Conservation (phyloP, 2,329 filamentous ascomycete species). For the Nemania serpens region DNA sequence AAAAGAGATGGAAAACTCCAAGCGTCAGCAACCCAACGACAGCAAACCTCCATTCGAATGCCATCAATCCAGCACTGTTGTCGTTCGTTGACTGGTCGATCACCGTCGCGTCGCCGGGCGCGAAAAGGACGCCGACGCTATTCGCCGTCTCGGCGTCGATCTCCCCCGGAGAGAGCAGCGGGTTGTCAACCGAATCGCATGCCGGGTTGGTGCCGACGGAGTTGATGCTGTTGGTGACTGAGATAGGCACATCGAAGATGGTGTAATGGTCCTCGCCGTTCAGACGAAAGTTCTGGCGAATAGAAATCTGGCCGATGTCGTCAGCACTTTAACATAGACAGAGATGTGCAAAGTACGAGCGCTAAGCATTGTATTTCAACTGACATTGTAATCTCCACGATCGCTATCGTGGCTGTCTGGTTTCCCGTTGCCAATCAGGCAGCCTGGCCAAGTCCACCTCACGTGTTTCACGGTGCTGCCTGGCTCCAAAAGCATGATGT, state of each 20-base stretch:
- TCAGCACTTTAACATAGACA: no score
- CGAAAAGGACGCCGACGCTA: conserved; percentile 54
- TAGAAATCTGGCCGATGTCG: conserved; percentile 58
- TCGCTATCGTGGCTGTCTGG: conserved; percentile 52
- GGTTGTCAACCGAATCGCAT: conserved; percentile 58
- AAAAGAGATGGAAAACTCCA: conserved; percentile 35
- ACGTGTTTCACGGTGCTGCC: conserved; percentile 75
- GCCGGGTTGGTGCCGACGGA: conserved; percentile 47
- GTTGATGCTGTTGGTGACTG: conserved; percentile 67
- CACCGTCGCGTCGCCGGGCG: conserved; percentile 54
- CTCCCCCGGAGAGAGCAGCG: conserved; percentile 52
- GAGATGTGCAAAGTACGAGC: no score
- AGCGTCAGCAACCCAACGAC: conserved; percentile 42
- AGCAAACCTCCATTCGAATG: conserved; percentile 41
- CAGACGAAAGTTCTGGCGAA: conserved; percentile 71
- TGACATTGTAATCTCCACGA: conserved; percentile 66
- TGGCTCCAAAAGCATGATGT: conserved; percentile 67
- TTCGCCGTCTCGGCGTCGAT: conserved; percentile 51
- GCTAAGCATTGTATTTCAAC: conserved; percentile 24
- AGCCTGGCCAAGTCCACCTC: conserved; percentile 73
- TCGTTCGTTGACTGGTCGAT: conserved; percentile 46
- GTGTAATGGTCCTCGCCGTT: conserved; percentile 69
- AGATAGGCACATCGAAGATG: conserved; percentile 72
- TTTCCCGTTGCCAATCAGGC: conserved; percentile 65
- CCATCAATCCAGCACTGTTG: conserved; percentile 39